phyloP scores from a whole-genome alignment of 2,329 filamentous ascomycete species.

The Neoascochyta sp. region DNA sequence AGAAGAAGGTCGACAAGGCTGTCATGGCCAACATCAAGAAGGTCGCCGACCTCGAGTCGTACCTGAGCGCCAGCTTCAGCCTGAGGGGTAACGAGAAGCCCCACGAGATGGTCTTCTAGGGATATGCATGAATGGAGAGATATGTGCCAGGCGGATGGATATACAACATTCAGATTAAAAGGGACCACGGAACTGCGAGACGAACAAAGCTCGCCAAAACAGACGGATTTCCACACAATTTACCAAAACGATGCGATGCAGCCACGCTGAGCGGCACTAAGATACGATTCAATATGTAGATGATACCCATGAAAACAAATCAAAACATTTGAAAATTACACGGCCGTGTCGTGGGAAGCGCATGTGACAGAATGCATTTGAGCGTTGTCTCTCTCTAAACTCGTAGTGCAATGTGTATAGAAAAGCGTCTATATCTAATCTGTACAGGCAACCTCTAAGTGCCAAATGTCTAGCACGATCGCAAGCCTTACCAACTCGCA shows the following conservation, averaged over 20 bases:
- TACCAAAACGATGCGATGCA: constrained; percentile 7
- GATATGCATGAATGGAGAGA: not conserved
- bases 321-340: constrained; percentile 4
- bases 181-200: too few species aligned
- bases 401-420: too few species aligned
- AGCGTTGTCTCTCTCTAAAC: too few species aligned
- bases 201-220: too few species aligned
- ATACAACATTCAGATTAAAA: too few species aligned
- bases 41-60: constrained; percentile 84
- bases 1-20: constrained; percentile 97
- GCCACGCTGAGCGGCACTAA: constrained; percentile 2
- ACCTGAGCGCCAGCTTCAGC: constrained; percentile 93
- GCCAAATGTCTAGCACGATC: too few species aligned
- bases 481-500: constrained; percentile 96
- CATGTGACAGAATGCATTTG: too few species aligned
- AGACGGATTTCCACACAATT: too few species aligned
- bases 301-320: constrained; percentile 12
- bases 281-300: constrained; percentile 11
- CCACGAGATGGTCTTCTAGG: constrained; percentile 96
- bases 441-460: too few species aligned
- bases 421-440: too few species aligned
- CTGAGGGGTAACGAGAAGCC: constrained; percentile 98
- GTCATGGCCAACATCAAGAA: constrained; percentile 95
- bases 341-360: not conserved
- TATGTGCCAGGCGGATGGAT: not conserved